These are phyloP conservation scores for Yamadazyma jaroonii DNA, from an alignment of 1,139 yeast species.

Conservation along the genomic window DNA sequence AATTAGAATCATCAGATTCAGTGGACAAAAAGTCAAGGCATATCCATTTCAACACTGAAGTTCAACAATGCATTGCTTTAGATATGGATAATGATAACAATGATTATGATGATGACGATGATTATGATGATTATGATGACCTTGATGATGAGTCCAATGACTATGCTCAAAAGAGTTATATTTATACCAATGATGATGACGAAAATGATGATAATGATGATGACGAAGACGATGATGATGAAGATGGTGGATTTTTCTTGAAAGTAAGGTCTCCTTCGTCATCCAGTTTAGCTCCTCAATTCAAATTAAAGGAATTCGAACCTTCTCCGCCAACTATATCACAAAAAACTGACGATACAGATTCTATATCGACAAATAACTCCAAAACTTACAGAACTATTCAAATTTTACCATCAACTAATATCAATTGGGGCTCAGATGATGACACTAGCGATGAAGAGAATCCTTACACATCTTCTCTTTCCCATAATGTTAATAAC, in stretches of 20 bases:
- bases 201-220: constrained; percentile 23
- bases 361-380: constrained; percentile 24
- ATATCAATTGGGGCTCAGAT: constrained; percentile 74
- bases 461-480: constrained; percentile 54
- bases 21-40: constrained; percentile 35
- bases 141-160: constrained; percentile 17
- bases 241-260: constrained; percentile 70
- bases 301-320: constrained; percentile 7
- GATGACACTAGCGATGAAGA: constrained; percentile 64
- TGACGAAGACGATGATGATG: constrained; percentile 51
- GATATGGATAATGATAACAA: constrained; percentile 42
- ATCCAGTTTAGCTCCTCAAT: constrained; percentile 18
- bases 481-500: constrained; percentile 73
- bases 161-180: constrained; percentile 11
- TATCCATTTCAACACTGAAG: constrained; percentile 90
- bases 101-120: constrained; percentile 20
- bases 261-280: constrained; percentile 50
- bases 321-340: constrained; percentile 11
- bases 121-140: constrained; percentile 31
- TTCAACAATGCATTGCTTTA: constrained; percentile 84
- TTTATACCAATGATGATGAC: constrained; percentile 6
- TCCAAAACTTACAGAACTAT: constrained; percentile 52
- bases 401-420: constrained; percentile 76
- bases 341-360: constrained; percentile 26
- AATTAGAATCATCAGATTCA: neutral